A percentile compares a stretch with the other conserved stretches of the same genome.
Evolutionary conservation across 305 asterid genomes (phyloP).

Genomic region (Withania somnifera): DNA sequence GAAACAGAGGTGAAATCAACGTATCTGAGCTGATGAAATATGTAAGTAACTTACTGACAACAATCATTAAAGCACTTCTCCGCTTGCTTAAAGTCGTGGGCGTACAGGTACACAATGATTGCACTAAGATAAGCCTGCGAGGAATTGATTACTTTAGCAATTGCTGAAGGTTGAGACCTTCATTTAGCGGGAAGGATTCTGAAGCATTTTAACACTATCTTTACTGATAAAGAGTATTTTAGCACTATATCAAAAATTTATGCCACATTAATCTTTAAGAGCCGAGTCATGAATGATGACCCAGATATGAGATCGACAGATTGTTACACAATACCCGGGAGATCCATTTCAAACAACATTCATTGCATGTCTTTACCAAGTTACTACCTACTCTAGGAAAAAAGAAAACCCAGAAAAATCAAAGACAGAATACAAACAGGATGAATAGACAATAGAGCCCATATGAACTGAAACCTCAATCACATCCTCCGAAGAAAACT

Average conservation of each 20-base stretch:
- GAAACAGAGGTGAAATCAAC: neutral
- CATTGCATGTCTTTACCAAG: neutral
- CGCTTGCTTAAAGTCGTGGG: constrained; percentile 86
- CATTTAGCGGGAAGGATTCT: neutral
- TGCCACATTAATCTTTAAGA: neutral
- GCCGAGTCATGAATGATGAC: neutral
- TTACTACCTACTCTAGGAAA: neutral
- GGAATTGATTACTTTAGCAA: constrained; percentile 10
- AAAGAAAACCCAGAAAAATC: neutral
- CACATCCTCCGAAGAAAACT: neutral
- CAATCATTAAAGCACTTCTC: constrained; percentile 93
- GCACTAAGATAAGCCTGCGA: constrained; percentile 98
- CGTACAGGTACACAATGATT: constrained; percentile 81
- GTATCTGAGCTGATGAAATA: neutral
- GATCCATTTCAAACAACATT: neutral
- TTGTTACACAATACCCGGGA: neutral
- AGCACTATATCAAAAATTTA: neutral
- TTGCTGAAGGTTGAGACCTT: neutral
- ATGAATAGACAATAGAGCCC: neutral
- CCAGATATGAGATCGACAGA: neutral
- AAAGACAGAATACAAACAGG: neutral
- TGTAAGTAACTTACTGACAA: constrained; percentile 67
- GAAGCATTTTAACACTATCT: neutral
- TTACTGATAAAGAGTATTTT: neutral
- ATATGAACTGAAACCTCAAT: neutral